A percentile compares a stretch with the other conserved stretches of the same genome.
Conservation (phyloP, 495 filamentous ascomycete genomes). For the Daldinia grandis region DNA sequence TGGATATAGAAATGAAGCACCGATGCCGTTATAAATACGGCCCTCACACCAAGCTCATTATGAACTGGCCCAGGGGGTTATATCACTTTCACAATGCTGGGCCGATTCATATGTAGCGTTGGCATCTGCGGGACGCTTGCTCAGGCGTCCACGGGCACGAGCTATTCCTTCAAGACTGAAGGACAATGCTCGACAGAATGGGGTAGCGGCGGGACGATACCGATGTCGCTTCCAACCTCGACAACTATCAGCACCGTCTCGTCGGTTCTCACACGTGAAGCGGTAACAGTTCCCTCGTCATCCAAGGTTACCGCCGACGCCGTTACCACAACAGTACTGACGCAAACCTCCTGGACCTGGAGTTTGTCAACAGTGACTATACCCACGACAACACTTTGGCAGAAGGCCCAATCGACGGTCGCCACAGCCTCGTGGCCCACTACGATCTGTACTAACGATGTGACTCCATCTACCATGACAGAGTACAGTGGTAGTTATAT, state of each 20-base stretch:
- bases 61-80: neutral
- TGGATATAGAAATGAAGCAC: neutral
- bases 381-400: constrained; percentile 13
- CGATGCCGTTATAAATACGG: neutral
- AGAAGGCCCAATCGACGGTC: constrained; percentile 13
- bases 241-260: constrained; percentile 18
- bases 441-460: constrained; percentile 33
- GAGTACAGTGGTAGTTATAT: constrained; percentile 40
- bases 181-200: constrained; percentile 20
- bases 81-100: constrained; percentile 9
- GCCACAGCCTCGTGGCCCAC: constrained; percentile 30
- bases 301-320: constrained; percentile 3
- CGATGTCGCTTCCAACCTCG: constrained; percentile 25
- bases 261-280: constrained; percentile 5
- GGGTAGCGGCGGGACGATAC: constrained; percentile 20
- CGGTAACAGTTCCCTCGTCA: constrained; percentile 24
- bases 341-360: neutral
- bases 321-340: constrained; percentile 23
- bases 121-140: constrained; percentile 18
- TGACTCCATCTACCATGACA: constrained; percentile 36
- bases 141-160: constrained; percentile 20
- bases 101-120: constrained; percentile 6
- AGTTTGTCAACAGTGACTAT: neutral
- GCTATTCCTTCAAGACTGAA: constrained; percentile 25
- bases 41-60: neutral